phyloP scores from a whole-genome alignment of 306 rosid genomes.

The Cucumis cinereus region DNA sequence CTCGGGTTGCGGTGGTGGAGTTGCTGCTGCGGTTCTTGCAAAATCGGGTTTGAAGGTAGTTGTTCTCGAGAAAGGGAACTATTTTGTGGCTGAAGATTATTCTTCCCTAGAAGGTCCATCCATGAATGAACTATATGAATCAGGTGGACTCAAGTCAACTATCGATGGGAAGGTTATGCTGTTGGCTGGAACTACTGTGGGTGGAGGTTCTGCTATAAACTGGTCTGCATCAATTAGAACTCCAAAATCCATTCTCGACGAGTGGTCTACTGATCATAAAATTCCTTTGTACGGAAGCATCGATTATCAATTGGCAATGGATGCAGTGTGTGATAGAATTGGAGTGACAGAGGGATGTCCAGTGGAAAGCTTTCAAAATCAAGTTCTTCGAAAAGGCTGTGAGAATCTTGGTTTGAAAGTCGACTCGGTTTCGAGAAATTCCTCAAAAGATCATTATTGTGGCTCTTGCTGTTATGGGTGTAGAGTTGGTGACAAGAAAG shows the following conservation, averaged over 20 bases:
- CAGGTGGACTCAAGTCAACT: conserved; percentile 47
- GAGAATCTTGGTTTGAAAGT: conserved; percentile 58
- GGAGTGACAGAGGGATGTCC: conserved; percentile 49
- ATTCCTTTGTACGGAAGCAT: conserved; percentile 46
- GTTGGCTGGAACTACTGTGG: conserved; percentile 82
- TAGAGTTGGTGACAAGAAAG: conserved; percentile 62
- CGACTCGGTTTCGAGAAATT: conserved; percentile 50
- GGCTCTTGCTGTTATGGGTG: conserved; percentile 77
- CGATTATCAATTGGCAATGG: conserved; percentile 63
- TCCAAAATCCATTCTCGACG: conserved; percentile 51
- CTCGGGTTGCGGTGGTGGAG: conserved; percentile 95
- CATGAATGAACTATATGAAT: conserved; percentile 53
- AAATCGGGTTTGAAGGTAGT: conserved; percentile 67
- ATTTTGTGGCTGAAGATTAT: conserved; percentile 64
- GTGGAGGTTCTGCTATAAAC: conserved; percentile 89
- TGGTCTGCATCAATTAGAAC: conserved; percentile 90
- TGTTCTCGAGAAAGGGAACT: conserved; percentile 76
- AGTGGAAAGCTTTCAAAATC: conserved; percentile 54
- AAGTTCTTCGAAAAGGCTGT: conserved; percentile 58
- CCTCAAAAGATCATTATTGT: conserved; percentile 63
- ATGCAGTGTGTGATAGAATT: conserved; percentile 56
- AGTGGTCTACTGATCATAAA: conserved; percentile 64
- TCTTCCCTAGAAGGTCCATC: conserved; percentile 81
- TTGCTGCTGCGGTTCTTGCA: conserved; percentile 91
- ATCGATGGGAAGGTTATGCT: conserved; percentile 62